Evolutionary conservation across 1,284 basidiomycete genomes (phyloP), one percentile per base, ranked within the genome.

Genomic region (Ceratorhiza oryzae-sativae): DNA sequence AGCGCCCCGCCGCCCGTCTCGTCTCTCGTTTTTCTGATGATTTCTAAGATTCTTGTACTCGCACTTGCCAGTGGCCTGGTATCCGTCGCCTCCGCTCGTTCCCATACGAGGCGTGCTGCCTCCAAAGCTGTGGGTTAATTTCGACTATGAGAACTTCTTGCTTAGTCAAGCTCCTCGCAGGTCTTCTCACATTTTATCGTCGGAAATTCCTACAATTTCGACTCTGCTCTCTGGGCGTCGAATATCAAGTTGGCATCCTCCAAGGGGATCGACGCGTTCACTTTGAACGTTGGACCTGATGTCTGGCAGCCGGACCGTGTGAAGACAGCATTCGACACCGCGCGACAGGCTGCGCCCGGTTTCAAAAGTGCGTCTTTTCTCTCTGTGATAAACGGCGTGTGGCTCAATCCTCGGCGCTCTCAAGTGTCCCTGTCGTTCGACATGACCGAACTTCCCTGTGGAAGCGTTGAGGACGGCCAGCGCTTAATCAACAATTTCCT

Each of bases 181-280:
- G 80, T 80, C 72, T 81, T 79, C 77, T 80, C 78, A 2, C 81
- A 80, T 73, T 79, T 80, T 77, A 81, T 82, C 77, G 77, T 80
- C 62, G 79, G 80, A 9, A 79, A 80, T 77, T 80, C 80, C n/a
- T 81, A 81, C 74, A 76, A 78, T 25, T 83, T 81, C 79, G 75
- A 73, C 49, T 73, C 73, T 58, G 72, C 74, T 27, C 75, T 79
- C 71, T 82, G 81, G 81, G 60, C 73, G 3, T 74, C 72, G 45
- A 80, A 83, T 63, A 80, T 83, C 65, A 71, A 75, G 1, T 75
- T 76, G 48, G 81, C 83, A 10, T 77, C 79, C 20, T 78, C 78
- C 9, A 79, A 80, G 20, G 80, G 82, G 32, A 81, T 83, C 72
- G 80, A 82, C 73, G 82, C 80, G 25, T 83, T 83, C 75, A 81